Evolutionary conservation across 805 yeast genomes (phyloP), one percentile per base, ranked within the genome.

Genomic region (Phaffomyces thermotolerans): DNA sequence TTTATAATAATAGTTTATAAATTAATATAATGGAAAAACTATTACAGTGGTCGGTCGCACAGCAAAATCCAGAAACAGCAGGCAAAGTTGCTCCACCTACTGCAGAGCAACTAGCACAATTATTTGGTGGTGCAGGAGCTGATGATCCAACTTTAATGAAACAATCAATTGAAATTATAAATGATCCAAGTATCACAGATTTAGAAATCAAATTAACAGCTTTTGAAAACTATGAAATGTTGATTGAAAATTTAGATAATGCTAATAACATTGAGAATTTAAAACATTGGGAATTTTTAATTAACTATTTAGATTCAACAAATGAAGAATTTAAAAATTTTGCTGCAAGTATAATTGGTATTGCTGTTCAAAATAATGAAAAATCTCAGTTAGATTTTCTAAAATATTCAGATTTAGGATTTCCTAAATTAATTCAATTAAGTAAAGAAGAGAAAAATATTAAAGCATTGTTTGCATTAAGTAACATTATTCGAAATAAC

Each of bases 141-240:
- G 97, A 91, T 69, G 98, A 93, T 55, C 85, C 95, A 6, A 73
- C 89, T 3, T 67, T 86, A 49, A 93, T 93, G 99, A 79, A 72
- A 51, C 83, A 86, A 52, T 78, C 87, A 29, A 76, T 90, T 59
- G 56, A 61, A 6, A 79, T 84, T 9, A 77, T 84, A 5, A 57
- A 65, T 3, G 70, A 76, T 54, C 75, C 77, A 7, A 83, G 79
- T 39, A 78, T 79, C 4, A 37, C 37, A 13, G 74, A 74, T 8
- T 53, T 75, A 20, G 91, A 84, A 34, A 72, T 73, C 53, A 84
- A 83, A 53, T 69, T 81, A 41, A 75, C 76, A 8, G 95, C 97
- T 0, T 75, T 89, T 47, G 97, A 91, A 51, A 87, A 88, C 60
- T 84, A 91, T 56, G 96, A 91, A 61, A 88, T 90, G 91, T 69